Percentiles rank a stretch among this genome's conserved stretches.
phyloP scores from a whole-genome alignment of 2,329 filamentous ascomycete species.

The Fusarium staphyleae region DNA sequence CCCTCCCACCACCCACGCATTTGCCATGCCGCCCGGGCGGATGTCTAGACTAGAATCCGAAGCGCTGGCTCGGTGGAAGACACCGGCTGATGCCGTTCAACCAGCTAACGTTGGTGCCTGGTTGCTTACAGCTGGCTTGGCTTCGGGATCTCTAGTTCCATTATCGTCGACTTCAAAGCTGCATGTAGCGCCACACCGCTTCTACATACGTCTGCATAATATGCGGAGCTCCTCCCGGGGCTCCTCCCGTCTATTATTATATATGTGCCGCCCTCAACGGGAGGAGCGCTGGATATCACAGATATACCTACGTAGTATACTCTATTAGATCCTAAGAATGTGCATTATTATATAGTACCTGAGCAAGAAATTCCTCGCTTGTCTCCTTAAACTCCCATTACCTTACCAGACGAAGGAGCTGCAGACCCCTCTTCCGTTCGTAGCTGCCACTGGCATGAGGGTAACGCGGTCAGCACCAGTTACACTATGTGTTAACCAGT shows the following conservation, averaged over 20 bases:
- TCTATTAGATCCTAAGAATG: no score
- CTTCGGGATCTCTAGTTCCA: conserved; percentile 24
- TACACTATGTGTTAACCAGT: neutral
- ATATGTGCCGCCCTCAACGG: neutral
- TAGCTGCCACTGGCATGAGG: conserved; percentile 8
- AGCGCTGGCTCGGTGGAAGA: conserved; percentile 35
- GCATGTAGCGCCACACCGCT: conserved; percentile 22
- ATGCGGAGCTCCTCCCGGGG: no score
- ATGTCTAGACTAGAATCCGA: conserved; percentile 35
- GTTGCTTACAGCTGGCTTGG: conserved; percentile 29
- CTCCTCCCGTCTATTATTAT: neutral
- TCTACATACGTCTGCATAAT: neutral
- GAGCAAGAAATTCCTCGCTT: no score
- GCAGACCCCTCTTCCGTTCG: conserved; percentile 7
- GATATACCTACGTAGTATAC: no score
- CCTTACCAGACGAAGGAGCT: neutral
- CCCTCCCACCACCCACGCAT: conserved; percentile 14
- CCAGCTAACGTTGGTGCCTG: conserved; percentile 26
- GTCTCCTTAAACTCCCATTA: neutral
- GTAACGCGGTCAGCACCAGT: conserved; percentile 1
- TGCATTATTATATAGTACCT: no score
- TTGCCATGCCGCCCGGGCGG: conserved; percentile 31
- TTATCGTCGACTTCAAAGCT: conserved; percentile 7
- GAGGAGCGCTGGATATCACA: neutral
- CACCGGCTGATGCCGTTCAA: conserved; percentile 17